Evolutionary conservation across 176 grass and related monocot species (phyloP).

Genomic region (Carex littledalei): DNA sequence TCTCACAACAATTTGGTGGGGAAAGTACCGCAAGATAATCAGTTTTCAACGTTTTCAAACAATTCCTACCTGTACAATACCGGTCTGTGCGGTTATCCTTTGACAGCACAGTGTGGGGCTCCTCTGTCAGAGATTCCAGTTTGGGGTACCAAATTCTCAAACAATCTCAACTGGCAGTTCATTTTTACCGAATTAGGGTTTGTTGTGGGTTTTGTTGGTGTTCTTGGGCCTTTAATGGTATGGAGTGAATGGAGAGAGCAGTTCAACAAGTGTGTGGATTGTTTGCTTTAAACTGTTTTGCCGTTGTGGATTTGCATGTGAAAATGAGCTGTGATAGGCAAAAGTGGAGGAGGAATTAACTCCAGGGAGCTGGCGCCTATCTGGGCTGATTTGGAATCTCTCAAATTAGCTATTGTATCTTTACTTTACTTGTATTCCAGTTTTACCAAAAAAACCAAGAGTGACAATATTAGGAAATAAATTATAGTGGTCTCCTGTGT

Average conservation of each 20-base stretch:
- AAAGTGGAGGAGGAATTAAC: no score
- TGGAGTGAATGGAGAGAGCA: constrained; percentile 26
- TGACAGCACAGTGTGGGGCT: not conserved
- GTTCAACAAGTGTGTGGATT: constrained; percentile 23
- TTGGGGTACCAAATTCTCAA: not conserved
- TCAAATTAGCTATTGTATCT: no score
- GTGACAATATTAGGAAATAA: no score
- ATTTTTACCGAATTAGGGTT: constrained; percentile 25
- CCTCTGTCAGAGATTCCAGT: not conserved
- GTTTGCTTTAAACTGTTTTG: constrained; percentile 15
- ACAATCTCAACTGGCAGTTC: constrained; percentile 28
- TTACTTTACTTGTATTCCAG: no score
- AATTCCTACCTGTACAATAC: constrained; percentile 26
- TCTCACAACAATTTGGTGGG: constrained; percentile 42
- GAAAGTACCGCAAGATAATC: constrained; percentile 8
- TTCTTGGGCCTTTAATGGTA: constrained; percentile 20
- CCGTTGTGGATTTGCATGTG: not conserved
- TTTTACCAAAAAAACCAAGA: no score
- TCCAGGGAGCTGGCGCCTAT: no score
- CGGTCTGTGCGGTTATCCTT: constrained; percentile 27
- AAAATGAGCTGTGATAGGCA: no score
- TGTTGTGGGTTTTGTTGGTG: constrained; percentile 26
- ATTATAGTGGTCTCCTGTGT: no score
- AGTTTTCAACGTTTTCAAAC: constrained; percentile 37
- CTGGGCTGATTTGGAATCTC: no score